Evolutionary conservation across 1,284 basidiomycete species (phyloP), one percentile per base, ranked within the genome.

Genomic region (Neotropicomus parvogracilis): DNA sequence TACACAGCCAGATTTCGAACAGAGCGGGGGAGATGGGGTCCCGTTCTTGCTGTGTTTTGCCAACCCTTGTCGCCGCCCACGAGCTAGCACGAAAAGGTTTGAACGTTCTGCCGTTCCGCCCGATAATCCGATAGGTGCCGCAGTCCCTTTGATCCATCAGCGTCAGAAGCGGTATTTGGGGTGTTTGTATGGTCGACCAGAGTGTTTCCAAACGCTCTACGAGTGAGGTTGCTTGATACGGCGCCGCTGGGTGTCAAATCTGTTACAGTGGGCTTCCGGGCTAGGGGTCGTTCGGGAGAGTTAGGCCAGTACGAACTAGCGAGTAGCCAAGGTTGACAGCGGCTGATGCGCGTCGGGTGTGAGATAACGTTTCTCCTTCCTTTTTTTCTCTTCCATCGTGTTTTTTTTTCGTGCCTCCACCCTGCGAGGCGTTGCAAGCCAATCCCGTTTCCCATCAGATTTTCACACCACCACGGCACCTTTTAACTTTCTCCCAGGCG

Each of bases 391-490:
- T 19, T 38, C 24, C 24, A 39, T 44, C 21, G 21, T 29, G 8
- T n/a, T 27, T 27, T 50, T 48, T 50, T 47, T 48, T 31, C 26
- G 40, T 29, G 39, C 35, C 46, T 31, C 14, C 17, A 21, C 48
- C 46, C 31, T 41, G 49, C 40, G 32, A 48, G 42, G 52, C 31
- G 50, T 38, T 38, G 26, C 40, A 32, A 14, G 50, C 40, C 47
- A 48, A 48, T 40, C 49, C 20, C 44, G 43, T 52, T 50, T 48
- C 47, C 45, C 48, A 49, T 56, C 49, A 28, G 50, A 53, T 58
- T 64, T 63, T 68, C 60, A 45, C 65, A 67, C 64, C 62, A 43
- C 49, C 46, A 27, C 52, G 57, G 49, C 43, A 45, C 48, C 47
- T 53, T 37, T 59, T 54, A 46, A 38, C 44, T 48, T 62, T 56